Evolutionary conservation across 306 rosid genomes (phyloP).

Genomic region (Prunus mira): DNA sequence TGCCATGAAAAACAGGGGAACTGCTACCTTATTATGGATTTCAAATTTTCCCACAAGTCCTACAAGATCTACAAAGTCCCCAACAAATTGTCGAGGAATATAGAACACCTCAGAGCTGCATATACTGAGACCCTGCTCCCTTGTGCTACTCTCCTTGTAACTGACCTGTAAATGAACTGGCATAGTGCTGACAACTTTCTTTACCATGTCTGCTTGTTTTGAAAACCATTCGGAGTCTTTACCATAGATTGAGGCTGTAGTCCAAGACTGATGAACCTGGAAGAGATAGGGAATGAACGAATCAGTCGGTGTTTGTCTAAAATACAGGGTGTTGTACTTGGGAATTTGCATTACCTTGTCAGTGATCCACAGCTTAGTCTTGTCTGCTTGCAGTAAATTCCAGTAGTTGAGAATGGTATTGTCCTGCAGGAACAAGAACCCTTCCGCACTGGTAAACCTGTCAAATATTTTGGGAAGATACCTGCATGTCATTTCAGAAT

Average conservation of each 20-base stretch:
- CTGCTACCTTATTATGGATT: constrained; percentile 64
- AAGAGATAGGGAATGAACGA: constrained; percentile 6
- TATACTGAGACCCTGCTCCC: constrained; percentile 30
- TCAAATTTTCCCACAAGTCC: constrained; percentile 50
- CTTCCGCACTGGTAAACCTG: constrained; percentile 62
- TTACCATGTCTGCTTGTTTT: constrained; percentile 65
- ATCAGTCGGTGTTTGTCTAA: background rate
- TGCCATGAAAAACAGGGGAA: constrained; percentile 71
- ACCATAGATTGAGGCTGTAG: constrained; percentile 35
- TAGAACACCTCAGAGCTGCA: constrained; percentile 71
- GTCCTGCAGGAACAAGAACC: constrained; percentile 69
- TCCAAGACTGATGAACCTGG: constrained; percentile 66
- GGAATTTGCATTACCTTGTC: constrained; percentile 45
- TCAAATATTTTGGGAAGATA: constrained; percentile 60
- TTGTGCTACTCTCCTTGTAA: constrained; percentile 46
- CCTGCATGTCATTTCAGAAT: constrained; percentile 34
- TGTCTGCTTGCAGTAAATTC: constrained; percentile 69
- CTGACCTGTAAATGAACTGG: constrained; percentile 73
- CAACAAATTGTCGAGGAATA: constrained; percentile 49
- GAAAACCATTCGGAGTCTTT: constrained; percentile 55
- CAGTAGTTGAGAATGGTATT: constrained; percentile 74
- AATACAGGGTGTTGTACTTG: background rate
- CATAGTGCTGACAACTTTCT: constrained; percentile 61
- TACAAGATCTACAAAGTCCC: constrained; percentile 68
- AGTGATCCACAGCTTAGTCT: constrained; percentile 69